phyloP scores from a whole-genome alignment of 345 rosid genomes.

The Dipteronia sinensis region DNA sequence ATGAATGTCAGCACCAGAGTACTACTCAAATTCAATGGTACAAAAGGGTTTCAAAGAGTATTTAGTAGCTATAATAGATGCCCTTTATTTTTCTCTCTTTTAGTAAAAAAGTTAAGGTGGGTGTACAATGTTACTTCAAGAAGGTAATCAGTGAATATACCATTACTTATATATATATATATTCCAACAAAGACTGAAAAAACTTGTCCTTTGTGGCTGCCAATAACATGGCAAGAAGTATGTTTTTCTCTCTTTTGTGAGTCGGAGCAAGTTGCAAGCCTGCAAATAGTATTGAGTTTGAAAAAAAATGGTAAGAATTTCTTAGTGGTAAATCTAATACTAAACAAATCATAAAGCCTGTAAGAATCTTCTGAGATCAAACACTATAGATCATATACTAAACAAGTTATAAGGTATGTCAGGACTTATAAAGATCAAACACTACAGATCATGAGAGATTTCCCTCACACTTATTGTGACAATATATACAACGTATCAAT shows the following conservation, averaged over 20 bases:
- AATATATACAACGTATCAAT: no score
- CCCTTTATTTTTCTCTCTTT: background rate
- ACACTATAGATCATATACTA: no score
- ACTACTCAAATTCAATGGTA: background rate
- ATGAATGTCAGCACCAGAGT: no score
- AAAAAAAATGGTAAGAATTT: background rate
- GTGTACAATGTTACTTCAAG: background rate
- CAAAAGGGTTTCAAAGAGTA: conserved; percentile 1
- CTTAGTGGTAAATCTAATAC: no score
- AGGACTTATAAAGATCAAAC: no score
- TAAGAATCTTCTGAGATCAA: accelerated
- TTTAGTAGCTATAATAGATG: background rate
- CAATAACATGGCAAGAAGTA: conserved; percentile 8
- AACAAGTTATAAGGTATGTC: no score
- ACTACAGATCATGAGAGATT: no score
- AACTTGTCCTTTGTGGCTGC: conserved; percentile 7
- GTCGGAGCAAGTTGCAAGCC: background rate
- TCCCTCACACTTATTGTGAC: no score
- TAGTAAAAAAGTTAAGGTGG: background rate
- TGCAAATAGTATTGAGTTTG: conserved; percentile 10
- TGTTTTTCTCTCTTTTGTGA: background rate
- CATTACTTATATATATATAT: background rate
- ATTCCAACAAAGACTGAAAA: background rate
- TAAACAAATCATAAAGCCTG: no score
- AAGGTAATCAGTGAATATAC: background rate